Percentiles rank a stretch among this genome's conserved stretches.
Conservation (phyloP, 805 yeast species). For the Debaryomyces prosopidis region DNA sequence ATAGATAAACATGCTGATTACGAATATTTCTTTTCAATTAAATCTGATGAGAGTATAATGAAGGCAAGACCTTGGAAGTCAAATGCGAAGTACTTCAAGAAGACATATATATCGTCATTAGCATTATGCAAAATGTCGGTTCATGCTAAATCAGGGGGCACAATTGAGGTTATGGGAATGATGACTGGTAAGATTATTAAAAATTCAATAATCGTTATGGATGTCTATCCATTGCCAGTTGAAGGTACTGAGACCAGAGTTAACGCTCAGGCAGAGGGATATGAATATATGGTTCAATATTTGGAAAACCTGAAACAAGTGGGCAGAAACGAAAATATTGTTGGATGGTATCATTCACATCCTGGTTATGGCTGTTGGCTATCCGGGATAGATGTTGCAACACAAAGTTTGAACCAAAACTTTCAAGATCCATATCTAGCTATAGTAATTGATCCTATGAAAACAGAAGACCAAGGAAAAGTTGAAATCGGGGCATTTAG, state of each 20-base stretch:
- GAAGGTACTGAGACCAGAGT: conserved; percentile 96
- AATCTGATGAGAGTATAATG: conserved; percentile 3
- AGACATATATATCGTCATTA: conserved; percentile 63
- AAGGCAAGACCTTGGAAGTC: conserved; percentile 51
- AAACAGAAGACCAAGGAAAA: conserved; percentile 58
- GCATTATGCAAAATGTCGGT: conserved; percentile 74
- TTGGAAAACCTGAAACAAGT: conserved; percentile 54
- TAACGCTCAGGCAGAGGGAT: conserved; percentile 90
- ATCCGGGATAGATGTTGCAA: conserved; percentile 88
- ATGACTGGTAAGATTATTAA: conserved; percentile 72
- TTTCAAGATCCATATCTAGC: conserved; percentile 93
- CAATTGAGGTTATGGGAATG: conserved; percentile 95
- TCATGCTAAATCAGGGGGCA: conserved; percentile 83
- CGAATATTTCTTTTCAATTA: background rate
- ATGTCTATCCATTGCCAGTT: conserved; percentile 85
- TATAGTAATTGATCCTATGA: conserved; percentile 80
- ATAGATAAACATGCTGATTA: background rate
- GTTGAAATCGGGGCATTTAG: conserved; percentile 90
- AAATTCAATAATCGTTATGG: conserved; percentile 65
- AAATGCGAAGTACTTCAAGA: conserved; percentile 60
- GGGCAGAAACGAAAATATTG: conserved; percentile 60
- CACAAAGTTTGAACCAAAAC: conserved; percentile 81
- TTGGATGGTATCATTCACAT: conserved; percentile 97
- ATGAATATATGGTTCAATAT: conserved; percentile 91
- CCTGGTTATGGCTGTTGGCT: conserved; percentile 98